Base-by-base conservation (phyloP, 2,329 filamentous ascomycete genomes). In the Furcasterigmium furcatum region DNA sequence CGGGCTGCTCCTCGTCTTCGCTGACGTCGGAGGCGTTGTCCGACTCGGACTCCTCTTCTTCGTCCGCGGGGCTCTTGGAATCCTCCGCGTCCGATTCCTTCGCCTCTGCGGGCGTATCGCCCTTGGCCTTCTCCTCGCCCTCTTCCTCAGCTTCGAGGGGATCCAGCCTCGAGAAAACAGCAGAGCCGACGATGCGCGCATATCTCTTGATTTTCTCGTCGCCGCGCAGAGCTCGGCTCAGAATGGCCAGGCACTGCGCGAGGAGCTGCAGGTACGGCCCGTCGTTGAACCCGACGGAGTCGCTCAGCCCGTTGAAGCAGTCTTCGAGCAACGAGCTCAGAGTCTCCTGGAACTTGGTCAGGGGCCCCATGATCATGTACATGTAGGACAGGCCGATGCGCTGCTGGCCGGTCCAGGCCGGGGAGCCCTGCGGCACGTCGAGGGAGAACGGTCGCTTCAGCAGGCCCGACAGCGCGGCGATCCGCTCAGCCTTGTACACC, bases 241-340 rank as follows among this genome's bases (percentile, higher is more conserved):
- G 42, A 12, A 58, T 45, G 2, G 27, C 41, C 1, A 61, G 46
- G 1, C 55, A 48, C 9, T 45, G 41, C 2, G 51, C 48, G 3
- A 58, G 48, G 9, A 38, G 48, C 10, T 44, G 27, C 22, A 60
- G 32, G 34, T 52, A 56, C 2, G 44, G 36, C 4, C 24, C 16
- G 25, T 60, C 55, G 19, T 61, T 61, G 57, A 58, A 61, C 2
- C 51, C 52, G 0, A 57, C 54, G 5, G 46, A 51, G 30, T 61
- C 56, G 9, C 30, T 44, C 4, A 61, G 38, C 0, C 45, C 55
- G 1, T 46, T 45, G 4, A 61, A 46, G 12, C 55, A 54, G 4
- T 43, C 39, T 13, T 54, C 41, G 3, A 60, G 43, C 8, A 57
- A 45, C 1, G 45, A 47, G 13, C 57, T 49, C 4, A 61, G 42